Conservation (phyloP, 768 basidiomycete species). For the Myochromella boudieri region DNA sequence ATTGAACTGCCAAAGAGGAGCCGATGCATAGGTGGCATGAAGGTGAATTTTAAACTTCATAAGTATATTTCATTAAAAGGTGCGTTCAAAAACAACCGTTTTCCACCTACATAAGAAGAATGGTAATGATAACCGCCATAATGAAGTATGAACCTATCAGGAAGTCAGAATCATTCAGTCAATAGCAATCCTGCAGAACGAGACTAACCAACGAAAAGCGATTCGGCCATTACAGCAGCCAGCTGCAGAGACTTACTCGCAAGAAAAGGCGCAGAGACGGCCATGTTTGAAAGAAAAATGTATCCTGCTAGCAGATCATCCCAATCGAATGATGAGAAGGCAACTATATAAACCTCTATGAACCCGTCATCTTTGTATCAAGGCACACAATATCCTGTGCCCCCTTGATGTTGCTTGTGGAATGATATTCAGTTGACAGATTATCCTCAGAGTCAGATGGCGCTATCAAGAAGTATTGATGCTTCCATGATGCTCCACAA, state of each 20-base stretch:
- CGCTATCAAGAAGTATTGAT: too few relatives aligned
- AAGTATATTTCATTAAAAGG: background rate
- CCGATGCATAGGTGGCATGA: slow-evolving; percentile 4
- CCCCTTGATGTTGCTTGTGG: too few relatives aligned
- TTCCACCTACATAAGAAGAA: background rate
- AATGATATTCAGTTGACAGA: too few relatives aligned
- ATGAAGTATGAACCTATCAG: background rate
- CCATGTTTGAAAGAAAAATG: background rate
- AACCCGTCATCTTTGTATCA: too few relatives aligned
- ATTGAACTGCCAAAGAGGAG: slow-evolving; percentile 10
- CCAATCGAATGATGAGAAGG: too few relatives aligned
- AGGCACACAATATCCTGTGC: too few relatives aligned
- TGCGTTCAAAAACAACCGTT: background rate
- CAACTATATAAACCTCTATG: too few relatives aligned
- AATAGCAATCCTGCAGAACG: background rate
- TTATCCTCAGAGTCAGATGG: too few relatives aligned
- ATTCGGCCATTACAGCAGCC: slow-evolving; percentile 6
- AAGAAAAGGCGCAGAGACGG: background rate
- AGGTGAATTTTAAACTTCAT: background rate
- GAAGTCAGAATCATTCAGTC: background rate
- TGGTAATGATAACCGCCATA: background rate
- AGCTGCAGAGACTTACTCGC: slow-evolving; percentile 2
- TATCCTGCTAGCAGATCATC: too few relatives aligned
- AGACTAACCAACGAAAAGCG: slow-evolving; percentile 1
- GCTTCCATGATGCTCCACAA: too few relatives aligned